phyloP scores from a whole-genome alignment of 805 yeast genomes.

The Cyberlindnera xylosilytica region DNA sequence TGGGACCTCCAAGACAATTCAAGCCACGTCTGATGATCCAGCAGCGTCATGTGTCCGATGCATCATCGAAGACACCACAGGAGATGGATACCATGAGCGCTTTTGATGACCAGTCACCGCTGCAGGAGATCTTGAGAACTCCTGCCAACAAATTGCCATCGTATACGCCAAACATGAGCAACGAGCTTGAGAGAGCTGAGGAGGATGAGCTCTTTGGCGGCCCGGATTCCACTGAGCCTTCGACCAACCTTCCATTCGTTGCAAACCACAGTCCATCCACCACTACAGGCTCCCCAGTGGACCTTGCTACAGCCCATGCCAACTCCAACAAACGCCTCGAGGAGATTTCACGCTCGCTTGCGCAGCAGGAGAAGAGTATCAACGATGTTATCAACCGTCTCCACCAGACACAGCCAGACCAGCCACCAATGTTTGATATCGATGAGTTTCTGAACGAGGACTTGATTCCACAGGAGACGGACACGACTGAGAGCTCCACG shows the following conservation, averaged over 20 bases:
- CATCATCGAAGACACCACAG: conserved; percentile 8
- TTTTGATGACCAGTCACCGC: conserved; percentile 19
- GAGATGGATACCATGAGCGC: not conserved
- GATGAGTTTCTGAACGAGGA: conserved; percentile 26
- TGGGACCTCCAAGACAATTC: not conserved
- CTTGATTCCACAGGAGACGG: conserved; percentile 3
- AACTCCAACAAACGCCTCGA: conserved; percentile 15
- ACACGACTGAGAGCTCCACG: not conserved
- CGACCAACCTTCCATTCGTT: not conserved
- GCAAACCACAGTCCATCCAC: too few relatives aligned
- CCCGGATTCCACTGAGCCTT: not conserved
- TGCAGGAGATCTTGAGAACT: conserved; percentile 23
- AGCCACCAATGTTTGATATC: conserved; percentile 20
- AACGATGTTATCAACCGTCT: conserved; percentile 24
- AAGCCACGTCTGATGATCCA: conserved; percentile 24
- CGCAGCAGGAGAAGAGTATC: conserved; percentile 26
- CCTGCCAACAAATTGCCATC: conserved; percentile 10
- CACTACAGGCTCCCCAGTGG: not conserved
- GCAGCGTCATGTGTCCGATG: conserved; percentile 17
- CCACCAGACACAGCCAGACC: conserved; percentile 14
- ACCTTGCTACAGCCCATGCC: not conserved
- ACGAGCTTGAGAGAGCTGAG: not conserved
- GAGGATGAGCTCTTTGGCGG: conserved; percentile 3
- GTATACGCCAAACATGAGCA: not conserved
- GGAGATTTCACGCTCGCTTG: conserved; percentile 22